Base-by-base conservation (phyloP, 192 early-diverging fungal genomes). In the Coemansia sp. region DNA sequence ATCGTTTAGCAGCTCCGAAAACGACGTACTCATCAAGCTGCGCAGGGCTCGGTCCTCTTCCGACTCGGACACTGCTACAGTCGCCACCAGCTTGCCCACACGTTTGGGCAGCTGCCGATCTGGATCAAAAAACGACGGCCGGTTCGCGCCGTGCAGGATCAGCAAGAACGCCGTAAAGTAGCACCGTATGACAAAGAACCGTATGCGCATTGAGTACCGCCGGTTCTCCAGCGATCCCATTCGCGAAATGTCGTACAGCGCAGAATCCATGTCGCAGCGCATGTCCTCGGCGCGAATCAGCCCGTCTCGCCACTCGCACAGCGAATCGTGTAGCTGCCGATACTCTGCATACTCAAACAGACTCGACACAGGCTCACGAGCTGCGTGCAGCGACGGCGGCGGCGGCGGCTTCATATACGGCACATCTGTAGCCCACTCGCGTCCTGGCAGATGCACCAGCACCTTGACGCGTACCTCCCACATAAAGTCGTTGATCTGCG, bases 151-250 rank as follows among this genome's bases (percentile, higher is more conserved):
- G 54, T 74, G 77, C 64, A 80, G 51, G 21, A 72, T 54, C 36
- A 70, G 60, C 26, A 80, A 17, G 6, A 65, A 56, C 11, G 77
- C 50, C 23, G 68, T 58, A 36, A 57, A 40, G 64, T 74, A 74
- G 68, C 77, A 80, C 14, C 71, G 71, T 58, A 80, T 60, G 34
- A 64, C 67, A 21, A 80, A 80, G 62, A 70, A 79, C 11, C 77
- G 66, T 26, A 79, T 48, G 23, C 77, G 71, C 77, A 74, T 73
- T 11, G 66, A 28, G 50, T 61, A 71, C 36, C 77, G 71, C 14
- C 77, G 68, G 57, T 70, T 69, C 25, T 69, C 71, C 9, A 64
- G 46, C 36, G 62, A 58, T 3, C 77, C 77, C 34, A 74, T 54
- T 15, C 53, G 37, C 21, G 57, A 11, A n/a, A 79, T 51, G 37